phyloP scores from a whole-genome alignment of 176 grass and related monocot species.

The Coix lacrymajobi region DNA sequence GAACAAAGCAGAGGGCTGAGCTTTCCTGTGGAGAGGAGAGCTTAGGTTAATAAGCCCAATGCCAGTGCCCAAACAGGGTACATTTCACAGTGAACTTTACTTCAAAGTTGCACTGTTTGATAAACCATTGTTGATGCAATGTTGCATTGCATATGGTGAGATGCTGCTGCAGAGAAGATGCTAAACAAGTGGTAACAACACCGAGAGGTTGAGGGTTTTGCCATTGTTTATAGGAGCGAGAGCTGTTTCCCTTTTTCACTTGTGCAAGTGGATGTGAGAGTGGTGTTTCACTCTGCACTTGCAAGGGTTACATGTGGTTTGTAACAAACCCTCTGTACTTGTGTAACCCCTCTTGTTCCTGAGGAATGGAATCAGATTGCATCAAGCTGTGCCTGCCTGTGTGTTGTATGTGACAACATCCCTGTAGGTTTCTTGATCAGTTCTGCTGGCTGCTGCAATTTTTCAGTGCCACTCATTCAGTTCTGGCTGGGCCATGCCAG shows the following conservation, averaged over 20 bases:
- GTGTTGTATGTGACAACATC: background rate
- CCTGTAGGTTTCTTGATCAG: constrained; percentile 46
- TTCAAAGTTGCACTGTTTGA: constrained; percentile 31
- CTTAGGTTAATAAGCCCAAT: constrained; percentile 32
- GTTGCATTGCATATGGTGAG: constrained; percentile 30
- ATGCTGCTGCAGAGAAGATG: constrained; percentile 20
- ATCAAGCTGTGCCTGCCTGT: constrained; percentile 30
- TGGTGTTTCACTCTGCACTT: constrained; percentile 50
- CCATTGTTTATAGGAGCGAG: constrained; percentile 29
- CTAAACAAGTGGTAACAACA: constrained; percentile 23
- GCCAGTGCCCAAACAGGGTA: constrained; percentile 23
- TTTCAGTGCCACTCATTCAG: constrained; percentile 42
- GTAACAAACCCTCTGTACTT: constrained; percentile 40
- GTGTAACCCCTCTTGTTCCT: constrained; percentile 39
- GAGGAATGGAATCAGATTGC: constrained; percentile 47
- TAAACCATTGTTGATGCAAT: constrained; percentile 31
- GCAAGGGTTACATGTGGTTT: constrained; percentile 37
- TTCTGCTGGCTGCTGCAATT: constrained; percentile 13
- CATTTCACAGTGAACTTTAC: constrained; percentile 36
- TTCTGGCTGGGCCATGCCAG: background rate
- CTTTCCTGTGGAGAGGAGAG: constrained; percentile 61
- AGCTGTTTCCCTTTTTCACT: constrained; percentile 26
- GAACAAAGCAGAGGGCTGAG: constrained; percentile 40
- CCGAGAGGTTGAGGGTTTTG: constrained; percentile 43
- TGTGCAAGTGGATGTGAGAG: constrained; percentile 45